Percentiles rank a stretch among this genome's conserved stretches.
phyloP scores from a whole-genome alignment of 805 yeast species.

The Ogataea minuta region DNA sequence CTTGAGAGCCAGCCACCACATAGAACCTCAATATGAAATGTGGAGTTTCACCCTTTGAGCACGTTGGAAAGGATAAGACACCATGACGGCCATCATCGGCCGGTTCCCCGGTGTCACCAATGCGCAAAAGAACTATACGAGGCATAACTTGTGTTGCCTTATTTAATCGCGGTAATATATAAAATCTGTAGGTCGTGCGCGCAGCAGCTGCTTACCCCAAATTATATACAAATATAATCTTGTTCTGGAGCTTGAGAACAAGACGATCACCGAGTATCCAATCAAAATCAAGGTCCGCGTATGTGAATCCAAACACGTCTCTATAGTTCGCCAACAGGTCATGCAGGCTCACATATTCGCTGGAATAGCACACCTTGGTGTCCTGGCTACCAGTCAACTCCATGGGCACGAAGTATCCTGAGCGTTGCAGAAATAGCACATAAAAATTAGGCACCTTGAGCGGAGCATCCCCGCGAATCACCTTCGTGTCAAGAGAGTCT shows the following conservation, averaged over 20 bases:
- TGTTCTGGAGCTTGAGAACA: slow-evolving; percentile 20
- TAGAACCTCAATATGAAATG: slow-evolving; percentile 54
- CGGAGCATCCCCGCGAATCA: slow-evolving; percentile 21
- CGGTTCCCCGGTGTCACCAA: slow-evolving; percentile 50
- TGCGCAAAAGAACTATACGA: slow-evolving; percentile 43
- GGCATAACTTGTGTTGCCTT: slow-evolving; percentile 25
- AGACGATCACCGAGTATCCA: slow-evolving; percentile 27
- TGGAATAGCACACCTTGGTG: slow-evolving; percentile 3
- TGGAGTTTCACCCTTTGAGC: slow-evolving; percentile 41
- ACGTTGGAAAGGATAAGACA: slow-evolving; percentile 50
- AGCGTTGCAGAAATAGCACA: slow-evolving; percentile 23
- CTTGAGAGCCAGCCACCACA: slow-evolving; percentile 72
- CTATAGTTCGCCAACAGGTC: slow-evolving; percentile 25
- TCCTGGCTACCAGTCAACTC: slow-evolving; percentile 2
- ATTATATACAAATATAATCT: slow-evolving; percentile 27
- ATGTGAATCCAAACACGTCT: slow-evolving; percentile 21
- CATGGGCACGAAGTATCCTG: slow-evolving; percentile 4
- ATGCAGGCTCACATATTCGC: slow-evolving; percentile 18
- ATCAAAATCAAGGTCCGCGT: slow-evolving; percentile 19
- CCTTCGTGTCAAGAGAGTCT: slow-evolving; percentile 17
- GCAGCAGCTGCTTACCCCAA: slow-evolving; percentile 9
- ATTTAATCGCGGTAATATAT: slow-evolving; percentile 8
- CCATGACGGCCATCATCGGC: slow-evolving; percentile 40
- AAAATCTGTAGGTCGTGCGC: slow-evolving; percentile 4
- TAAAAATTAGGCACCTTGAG: slow-evolving; percentile 30